Conservation (phyloP, 768 basidiomycete genomes). For the Boletus bicolor region DNA sequence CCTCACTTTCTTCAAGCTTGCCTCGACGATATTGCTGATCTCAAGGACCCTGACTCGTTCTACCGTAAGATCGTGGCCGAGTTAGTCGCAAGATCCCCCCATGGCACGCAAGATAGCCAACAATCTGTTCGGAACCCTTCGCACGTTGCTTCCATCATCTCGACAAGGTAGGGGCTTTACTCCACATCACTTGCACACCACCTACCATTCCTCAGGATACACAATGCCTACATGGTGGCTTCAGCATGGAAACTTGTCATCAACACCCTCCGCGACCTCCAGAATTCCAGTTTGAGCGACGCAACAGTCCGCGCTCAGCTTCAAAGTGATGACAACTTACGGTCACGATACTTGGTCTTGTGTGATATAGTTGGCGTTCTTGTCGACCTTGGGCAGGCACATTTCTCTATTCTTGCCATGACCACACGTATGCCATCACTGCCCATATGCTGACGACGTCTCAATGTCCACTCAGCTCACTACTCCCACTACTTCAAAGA, state of each 20-base stretch:
- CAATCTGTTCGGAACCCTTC: slow-evolving; percentile 40
- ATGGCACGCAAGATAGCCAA: slow-evolving; percentile 24
- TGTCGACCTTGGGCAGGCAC: slow-evolving; percentile 57
- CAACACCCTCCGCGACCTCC: slow-evolving; percentile 53
- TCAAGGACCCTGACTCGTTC: slow-evolving; percentile 68
- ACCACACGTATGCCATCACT: slow-evolving; percentile 54
- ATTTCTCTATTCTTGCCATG: slow-evolving; percentile 66
- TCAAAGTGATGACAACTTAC: slow-evolving; percentile 46
- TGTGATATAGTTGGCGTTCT: slow-evolving; percentile 62
- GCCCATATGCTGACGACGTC: not conserved
- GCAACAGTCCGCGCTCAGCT: slow-evolving; percentile 49
- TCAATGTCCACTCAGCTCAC: slow-evolving; percentile 47
- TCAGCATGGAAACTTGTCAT: slow-evolving; percentile 77
- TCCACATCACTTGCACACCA: not conserved
- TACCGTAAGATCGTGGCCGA: slow-evolving; percentile 53
- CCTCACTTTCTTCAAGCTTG: slow-evolving; percentile 43
- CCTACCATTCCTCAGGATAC: slow-evolving; percentile 49
- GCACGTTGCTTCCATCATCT: slow-evolving; percentile 54
- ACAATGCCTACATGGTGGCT: slow-evolving; percentile 81
- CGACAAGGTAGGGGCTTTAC: slow-evolving; percentile 46
- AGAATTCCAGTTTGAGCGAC: slow-evolving; percentile 54
- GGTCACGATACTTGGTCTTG: slow-evolving; percentile 59
- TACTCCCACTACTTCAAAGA: slow-evolving; percentile 69
- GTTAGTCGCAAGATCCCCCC: slow-evolving; percentile 47
- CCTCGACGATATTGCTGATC: slow-evolving; percentile 63